phyloP scores from a whole-genome alignment of 2,329 filamentous ascomycete species.

The Dothidotthia symphoricarpi region DNA sequence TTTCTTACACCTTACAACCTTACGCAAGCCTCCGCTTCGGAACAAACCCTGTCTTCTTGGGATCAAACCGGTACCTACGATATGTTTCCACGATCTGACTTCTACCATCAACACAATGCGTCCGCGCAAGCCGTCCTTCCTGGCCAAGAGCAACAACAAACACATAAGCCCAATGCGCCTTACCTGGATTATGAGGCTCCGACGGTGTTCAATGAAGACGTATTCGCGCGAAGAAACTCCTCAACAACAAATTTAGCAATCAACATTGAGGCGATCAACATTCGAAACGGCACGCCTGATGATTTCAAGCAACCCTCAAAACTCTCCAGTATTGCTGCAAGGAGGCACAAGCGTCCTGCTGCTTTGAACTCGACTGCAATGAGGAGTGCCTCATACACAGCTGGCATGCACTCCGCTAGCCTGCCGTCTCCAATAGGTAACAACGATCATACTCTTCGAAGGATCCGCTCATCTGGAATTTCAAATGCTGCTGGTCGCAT shows the following conservation, averaged over 20 bases:
- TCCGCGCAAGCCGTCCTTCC: constrained; percentile 39
- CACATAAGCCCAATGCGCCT: constrained; percentile 30
- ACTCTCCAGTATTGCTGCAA: constrained; percentile 44
- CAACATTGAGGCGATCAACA: constrained; percentile 42
- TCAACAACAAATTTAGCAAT: constrained; percentile 42
- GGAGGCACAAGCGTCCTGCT: constrained; percentile 43
- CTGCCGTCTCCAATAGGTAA: constrained; percentile 43
- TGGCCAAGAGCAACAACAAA: constrained; percentile 31
- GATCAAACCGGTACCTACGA: constrained; percentile 19
- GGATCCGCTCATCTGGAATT: constrained; percentile 50
- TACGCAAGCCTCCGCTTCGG: constrained; percentile 31
- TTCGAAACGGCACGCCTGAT: constrained; percentile 36
- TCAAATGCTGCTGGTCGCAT: constrained; percentile 47
- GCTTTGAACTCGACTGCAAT: constrained; percentile 42
- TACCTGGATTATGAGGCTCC: constrained; percentile 35
- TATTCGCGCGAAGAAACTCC: constrained; percentile 37
- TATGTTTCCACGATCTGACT: constrained; percentile 25
- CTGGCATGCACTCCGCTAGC: constrained; percentile 41
- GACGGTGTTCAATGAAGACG: constrained; percentile 34
- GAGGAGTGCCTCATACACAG: constrained; percentile 45
- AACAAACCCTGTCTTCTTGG: constrained; percentile 35
- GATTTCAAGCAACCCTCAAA: constrained; percentile 41
- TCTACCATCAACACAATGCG: constrained; percentile 40
- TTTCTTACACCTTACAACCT: constrained; percentile 33
- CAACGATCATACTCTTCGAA: constrained; percentile 44